A percentile compares a stretch with the other conserved stretches of the same genome.
phyloP scores from a whole-genome alignment of 2,329 filamentous ascomycete species.

The Colletotrichum brevisporum region DNA sequence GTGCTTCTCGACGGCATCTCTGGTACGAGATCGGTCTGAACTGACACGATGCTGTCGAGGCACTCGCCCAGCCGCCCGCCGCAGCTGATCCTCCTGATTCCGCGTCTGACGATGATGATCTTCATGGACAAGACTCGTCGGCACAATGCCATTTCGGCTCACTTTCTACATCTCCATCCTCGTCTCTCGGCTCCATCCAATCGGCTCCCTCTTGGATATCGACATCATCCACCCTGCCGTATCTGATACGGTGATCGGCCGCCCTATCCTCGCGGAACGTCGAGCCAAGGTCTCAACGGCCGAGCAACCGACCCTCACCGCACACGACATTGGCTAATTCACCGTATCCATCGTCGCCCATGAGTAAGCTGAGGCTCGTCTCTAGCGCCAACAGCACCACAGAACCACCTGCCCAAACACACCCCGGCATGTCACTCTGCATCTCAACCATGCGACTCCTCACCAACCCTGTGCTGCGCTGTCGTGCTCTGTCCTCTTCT shows the following conservation, averaged over 20 bases:
- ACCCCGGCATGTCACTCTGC: neutral
- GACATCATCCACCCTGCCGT: neutral
- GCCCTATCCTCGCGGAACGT: neutral
- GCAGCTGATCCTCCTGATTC: neutral
- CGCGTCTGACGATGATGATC: neutral
- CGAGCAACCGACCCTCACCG: neutral
- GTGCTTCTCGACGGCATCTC: no score
- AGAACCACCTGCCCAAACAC: neutral
- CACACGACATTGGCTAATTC: conserved; percentile 23
- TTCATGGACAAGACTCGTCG: neutral
- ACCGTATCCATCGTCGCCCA: neutral
- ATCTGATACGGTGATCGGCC: conserved; percentile 15
- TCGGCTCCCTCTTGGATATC: neutral
- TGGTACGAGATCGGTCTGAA: no score
- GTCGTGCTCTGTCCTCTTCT: no score
- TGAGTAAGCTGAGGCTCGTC: conserved; percentile 35
- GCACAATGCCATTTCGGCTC: conserved; percentile 5
- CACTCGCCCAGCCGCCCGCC: neutral
- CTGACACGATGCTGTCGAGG: no score
- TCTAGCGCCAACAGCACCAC: conserved; percentile 4
- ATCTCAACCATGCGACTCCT: neutral
- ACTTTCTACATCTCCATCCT: neutral
- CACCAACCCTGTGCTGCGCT: no score
- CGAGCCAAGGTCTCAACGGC: neutral
- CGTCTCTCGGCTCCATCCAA: neutral